Conservation (phyloP, 129 eudicot species). For the Heracleum sosnowskyi region DNA sequence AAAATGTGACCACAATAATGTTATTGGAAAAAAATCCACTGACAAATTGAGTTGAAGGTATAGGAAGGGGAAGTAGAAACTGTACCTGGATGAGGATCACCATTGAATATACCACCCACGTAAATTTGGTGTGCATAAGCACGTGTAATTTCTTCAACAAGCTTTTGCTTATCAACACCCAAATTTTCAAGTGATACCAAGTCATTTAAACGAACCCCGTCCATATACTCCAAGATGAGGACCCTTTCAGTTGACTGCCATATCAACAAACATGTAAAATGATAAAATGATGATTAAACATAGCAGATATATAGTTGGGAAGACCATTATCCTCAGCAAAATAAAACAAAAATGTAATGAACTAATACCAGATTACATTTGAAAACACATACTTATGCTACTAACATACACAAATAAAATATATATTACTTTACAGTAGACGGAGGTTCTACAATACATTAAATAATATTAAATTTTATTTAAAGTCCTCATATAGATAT, state of each 20-base stretch:
- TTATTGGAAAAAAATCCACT: neutral
- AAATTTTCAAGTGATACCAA: conserved; percentile 54
- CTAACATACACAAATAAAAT: neutral
- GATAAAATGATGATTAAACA: neutral
- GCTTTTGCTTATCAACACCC: conserved; percentile 87
- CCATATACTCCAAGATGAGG: conserved; percentile 88
- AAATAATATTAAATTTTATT: neutral
- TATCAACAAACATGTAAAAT: conserved; percentile 14
- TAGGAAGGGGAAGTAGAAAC: conserved; percentile 8
- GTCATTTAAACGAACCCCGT: conserved; percentile 88
- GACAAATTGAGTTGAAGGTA: neutral
- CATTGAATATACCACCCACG: conserved; percentile 95
- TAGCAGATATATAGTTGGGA: neutral
- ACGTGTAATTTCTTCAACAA: conserved; percentile 97
- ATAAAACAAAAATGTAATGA: neutral
- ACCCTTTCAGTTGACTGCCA: conserved; percentile 85
- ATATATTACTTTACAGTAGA: neutral
- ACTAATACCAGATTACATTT: neutral
- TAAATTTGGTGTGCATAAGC: conserved; percentile 99
- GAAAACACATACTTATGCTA: neutral
- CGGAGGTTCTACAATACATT: neutral
- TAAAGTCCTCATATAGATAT: neutral
- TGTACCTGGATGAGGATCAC: conserved; percentile 99
- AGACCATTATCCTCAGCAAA: neutral
- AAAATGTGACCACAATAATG: neutral